Evolutionary conservation across 345 rosid species (phyloP).

Genomic region (Euphorbia peplus): DNA sequence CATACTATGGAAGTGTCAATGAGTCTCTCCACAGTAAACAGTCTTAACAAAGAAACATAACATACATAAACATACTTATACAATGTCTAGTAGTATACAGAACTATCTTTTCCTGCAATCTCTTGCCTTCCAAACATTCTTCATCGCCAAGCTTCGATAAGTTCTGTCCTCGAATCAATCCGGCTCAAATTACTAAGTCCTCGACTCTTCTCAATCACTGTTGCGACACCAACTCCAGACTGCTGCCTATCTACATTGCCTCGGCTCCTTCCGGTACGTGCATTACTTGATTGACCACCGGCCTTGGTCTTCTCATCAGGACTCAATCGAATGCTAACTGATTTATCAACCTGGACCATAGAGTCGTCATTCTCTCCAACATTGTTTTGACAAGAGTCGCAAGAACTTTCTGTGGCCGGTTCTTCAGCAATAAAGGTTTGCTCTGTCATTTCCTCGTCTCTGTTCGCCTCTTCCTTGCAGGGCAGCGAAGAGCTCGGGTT

Average conservation of each 20-base stretch:
- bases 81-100: slow-evolving; percentile 9
- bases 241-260: slow-evolving; percentile 27
- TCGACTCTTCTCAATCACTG: slow-evolving; percentile 35
- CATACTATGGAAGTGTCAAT: slow-evolving; percentile 4
- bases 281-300: slow-evolving; percentile 41
- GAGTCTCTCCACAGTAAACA: slow-evolving; percentile 14
- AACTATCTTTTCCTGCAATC: slow-evolving; percentile 8
- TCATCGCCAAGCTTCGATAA: slow-evolving; percentile 45
- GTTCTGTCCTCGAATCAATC: slow-evolving; percentile 58
- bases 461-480: slow-evolving; percentile 25
- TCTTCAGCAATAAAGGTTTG: slow-evolving; percentile 34
- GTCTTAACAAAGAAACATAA: slow-evolving; percentile 24
- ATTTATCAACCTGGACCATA: slow-evolving; percentile 15
- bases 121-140: slow-evolving; percentile 9
- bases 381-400: slow-evolving; percentile 23
- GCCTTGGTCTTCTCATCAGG: slow-evolving; percentile 26
- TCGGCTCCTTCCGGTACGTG: slow-evolving; percentile 28
- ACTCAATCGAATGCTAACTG: slow-evolving; percentile 11
- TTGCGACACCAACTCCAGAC: slow-evolving; percentile 29
- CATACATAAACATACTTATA: slow-evolving; percentile 20
- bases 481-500: slow-evolving; percentile 23
- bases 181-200: slow-evolving; percentile 56
- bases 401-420: slow-evolving; percentile 31
- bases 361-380: slow-evolving; percentile 27
- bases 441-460: slow-evolving; percentile 41